Evolutionary conservation across 805 yeast species (phyloP).

Genomic region (Nakazawaea molendinolei): DNA sequence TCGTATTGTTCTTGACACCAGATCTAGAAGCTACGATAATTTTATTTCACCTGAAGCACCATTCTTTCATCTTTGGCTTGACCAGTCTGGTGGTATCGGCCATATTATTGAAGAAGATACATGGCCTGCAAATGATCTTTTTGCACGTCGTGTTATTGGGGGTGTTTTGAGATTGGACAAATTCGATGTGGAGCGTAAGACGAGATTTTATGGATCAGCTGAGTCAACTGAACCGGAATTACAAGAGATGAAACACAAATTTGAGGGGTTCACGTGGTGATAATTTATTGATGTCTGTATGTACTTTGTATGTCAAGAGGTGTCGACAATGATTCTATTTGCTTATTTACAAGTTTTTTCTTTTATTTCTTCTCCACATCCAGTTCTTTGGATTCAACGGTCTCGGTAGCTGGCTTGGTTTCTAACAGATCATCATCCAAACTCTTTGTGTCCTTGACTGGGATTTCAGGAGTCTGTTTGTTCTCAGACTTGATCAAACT

Average conservation of each 20-base stretch:
- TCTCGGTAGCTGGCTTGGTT: too few species aligned
- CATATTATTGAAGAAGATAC: conserved; percentile 37
- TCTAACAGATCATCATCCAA: conserved; percentile 40
- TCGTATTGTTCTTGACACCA: conserved; percentile 31
- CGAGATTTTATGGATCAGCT: conserved; percentile 16
- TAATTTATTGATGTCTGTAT: too few species aligned
- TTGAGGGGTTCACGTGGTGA: conserved; percentile 12
- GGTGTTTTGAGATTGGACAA: conserved; percentile 35
- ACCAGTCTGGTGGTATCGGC: conserved; percentile 38
- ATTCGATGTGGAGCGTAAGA: conserved; percentile 26
- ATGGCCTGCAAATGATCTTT: conserved; percentile 43
- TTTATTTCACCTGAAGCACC: conserved; percentile 41
- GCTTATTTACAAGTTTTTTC: too few species aligned
- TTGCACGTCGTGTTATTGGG: conserved; percentile 40
- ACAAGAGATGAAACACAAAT: conserved; percentile 12
- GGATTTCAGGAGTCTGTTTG: conserved; percentile 62
- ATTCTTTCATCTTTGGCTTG: conserved; percentile 45
- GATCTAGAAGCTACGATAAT: conserved; percentile 19
- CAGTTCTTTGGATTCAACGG: conserved; percentile 13
- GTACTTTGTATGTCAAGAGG: too few species aligned
- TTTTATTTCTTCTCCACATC: background rate
- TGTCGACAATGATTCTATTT: too few species aligned
- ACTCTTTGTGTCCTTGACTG: conserved; percentile 55
- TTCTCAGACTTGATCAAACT: conserved; percentile 84
- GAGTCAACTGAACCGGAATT: conserved; percentile 14